These are phyloP conservation scores for Dissoconium aciculare DNA, from an alignment of 2,329 filamentous ascomycete genomes.

Conservation along the genomic window DNA sequence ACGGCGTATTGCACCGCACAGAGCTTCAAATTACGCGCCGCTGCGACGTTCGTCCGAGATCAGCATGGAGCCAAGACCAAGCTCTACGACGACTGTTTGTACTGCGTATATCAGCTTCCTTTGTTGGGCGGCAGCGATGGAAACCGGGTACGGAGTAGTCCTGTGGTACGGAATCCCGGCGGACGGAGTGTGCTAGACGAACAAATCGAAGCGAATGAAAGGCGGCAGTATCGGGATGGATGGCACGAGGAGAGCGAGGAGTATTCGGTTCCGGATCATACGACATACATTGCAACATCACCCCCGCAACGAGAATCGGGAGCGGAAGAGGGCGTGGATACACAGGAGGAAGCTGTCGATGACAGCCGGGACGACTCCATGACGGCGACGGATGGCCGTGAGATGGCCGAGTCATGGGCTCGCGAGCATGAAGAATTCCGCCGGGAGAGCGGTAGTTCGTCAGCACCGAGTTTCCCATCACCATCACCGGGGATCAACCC, in stretches of 20 bases:
- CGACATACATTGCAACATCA: conserved; percentile 8
- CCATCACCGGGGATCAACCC: conserved; percentile 43
- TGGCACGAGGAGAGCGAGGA: conserved; percentile 76
- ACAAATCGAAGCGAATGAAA: conserved; percentile 88
- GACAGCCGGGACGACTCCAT: conserved; percentile 2
- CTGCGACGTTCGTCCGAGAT: conserved; percentile 76
- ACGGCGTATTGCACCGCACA: conserved; percentile 96
- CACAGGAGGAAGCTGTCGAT: conserved; percentile 3
- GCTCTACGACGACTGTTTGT: conserved; percentile 93
- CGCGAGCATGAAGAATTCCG: conserved; percentile 10
- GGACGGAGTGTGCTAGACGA: conserved; percentile 87
- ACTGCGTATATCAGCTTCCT: conserved; percentile 86
- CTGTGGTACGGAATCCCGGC: conserved; percentile 80
- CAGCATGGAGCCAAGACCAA: conserved; percentile 86
- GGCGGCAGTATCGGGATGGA: conserved; percentile 75
- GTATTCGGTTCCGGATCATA: conserved; percentile 21
- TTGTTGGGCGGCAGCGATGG: conserved; percentile 74
- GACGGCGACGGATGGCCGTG: conserved; percentile 7
- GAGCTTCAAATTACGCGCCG: conserved; percentile 74
- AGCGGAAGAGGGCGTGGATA: conserved; percentile 2
- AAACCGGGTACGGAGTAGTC: conserved; percentile 76
- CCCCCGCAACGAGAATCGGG: conserved; percentile 8
- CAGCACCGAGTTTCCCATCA: conserved; percentile 34
- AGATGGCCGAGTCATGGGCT: conserved; percentile 9
- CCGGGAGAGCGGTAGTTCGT: conserved; percentile 16